Base-by-base conservation (phyloP, 805 yeast genomes). In the Zygotorulaspora sp. region DNA sequence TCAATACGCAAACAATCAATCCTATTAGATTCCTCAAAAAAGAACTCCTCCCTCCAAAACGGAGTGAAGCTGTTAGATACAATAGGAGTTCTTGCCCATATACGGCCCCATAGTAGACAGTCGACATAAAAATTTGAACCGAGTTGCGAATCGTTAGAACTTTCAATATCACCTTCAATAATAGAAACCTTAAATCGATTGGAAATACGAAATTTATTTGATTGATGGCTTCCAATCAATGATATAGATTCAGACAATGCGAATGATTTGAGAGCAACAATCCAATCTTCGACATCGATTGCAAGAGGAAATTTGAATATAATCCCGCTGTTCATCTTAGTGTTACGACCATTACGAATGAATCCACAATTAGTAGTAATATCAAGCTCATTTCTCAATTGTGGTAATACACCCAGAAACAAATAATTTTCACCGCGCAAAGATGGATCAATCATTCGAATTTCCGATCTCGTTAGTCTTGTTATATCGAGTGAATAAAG, bases 41-140 rank as follows among this genome's bases (percentile, higher is more conserved):
- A 63, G 53, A 84, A 83, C 30, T 70, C 75, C 52, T 89, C 96
- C 53, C 88, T 77, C 92, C 96, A 89, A 55, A 85, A 85, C 1
- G 95, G 89, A 38, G 71, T 70, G 0, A 58, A 47, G 2, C 58
- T 40, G 31, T 72, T 65, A 24, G 67, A 63, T 0, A 80, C 80
- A 5, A 75, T 66, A 2, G 88, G 80, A 0, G 96, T 85, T 47
- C 87, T 67, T 25, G 83, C 85, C 86, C 90, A 83, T 0, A 82
- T 77, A 32, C 75, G 68, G 13, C 75, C 79, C 82, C 92, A 83
- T 57, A 85, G 68, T 12, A 72, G 64, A 2, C 88, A 67, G 50
- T 87, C 96, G 2, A 83, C 77, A 52, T 84, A 89, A 1, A 80
- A 50, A 43, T 48, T 52, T 16, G 42, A 40, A 3, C 32, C 35